A percentile compares a stretch with the other conserved stretches of the same genome.
phyloP scores from a whole-genome alignment of 495 filamentous ascomycete genomes.

The Penicillium herquei region DNA sequence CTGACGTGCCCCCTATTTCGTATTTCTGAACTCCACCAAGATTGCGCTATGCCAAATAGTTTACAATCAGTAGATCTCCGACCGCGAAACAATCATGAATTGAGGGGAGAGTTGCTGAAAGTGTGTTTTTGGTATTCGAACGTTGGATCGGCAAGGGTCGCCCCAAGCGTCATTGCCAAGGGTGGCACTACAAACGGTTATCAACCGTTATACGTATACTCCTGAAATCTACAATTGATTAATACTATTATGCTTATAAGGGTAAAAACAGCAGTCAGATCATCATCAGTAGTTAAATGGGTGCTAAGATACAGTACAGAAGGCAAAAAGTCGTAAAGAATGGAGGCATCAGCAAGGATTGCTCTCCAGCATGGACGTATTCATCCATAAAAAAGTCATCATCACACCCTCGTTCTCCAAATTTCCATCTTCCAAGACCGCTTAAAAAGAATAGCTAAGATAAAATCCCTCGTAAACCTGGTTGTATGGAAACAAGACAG shows the following conservation, averaged over 20 bases:
- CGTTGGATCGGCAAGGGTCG: constrained; percentile 28
- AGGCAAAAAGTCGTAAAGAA: constrained; percentile 42
- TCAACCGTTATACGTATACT: no score
- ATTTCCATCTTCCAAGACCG: constrained; percentile 8
- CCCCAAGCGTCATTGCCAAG: constrained; percentile 20
- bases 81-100: constrained; percentile 5
- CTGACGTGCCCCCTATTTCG: constrained; percentile 10
- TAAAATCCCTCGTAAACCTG: constrained; percentile 3
- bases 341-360: constrained; percentile 23
- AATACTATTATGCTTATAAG: no score
- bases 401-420: constrained; percentile 22
- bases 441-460: constrained; percentile 17
- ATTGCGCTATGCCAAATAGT: not conserved
- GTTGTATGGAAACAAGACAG: not conserved
- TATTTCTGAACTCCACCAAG: constrained; percentile 3
- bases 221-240: no score
- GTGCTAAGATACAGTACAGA: constrained; percentile 51
- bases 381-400: constrained; percentile 24
- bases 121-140: constrained; percentile 13
- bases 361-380: constrained; percentile 24
- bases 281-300: constrained; percentile 43
- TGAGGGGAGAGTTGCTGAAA: constrained; percentile 3
- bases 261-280: constrained; percentile 9
- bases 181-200: not conserved
- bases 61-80: not conserved